Evolutionary conservation across 345 rosid genomes (phyloP).

Genomic region (Eucalyptus coolabah): DNA sequence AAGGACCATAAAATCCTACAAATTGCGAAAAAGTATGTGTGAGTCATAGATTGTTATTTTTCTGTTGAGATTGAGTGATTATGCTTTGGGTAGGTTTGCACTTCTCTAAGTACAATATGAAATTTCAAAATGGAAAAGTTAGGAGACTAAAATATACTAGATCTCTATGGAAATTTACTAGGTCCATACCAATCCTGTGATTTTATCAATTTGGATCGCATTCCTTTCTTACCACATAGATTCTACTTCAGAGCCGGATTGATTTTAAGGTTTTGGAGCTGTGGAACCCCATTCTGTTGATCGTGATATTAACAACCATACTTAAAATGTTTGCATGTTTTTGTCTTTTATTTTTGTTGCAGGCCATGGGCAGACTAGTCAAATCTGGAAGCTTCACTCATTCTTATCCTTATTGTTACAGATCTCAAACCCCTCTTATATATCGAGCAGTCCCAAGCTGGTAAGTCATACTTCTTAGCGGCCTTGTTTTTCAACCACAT

Average conservation of each 20-base stretch:
- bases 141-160: neutral
- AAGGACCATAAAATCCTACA: neutral
- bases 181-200: neutral
- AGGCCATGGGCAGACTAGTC: conserved; percentile 92
- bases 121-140: neutral
- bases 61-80: neutral
- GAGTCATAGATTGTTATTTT: neutral
- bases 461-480: conserved; percentile 17
- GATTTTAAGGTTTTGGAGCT: neutral
- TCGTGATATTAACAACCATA: neutral
- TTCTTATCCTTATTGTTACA: conserved; percentile 86
- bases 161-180: neutral
- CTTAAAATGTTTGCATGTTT: neutral
- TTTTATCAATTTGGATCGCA: neutral
- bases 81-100: neutral
- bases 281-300: neutral
- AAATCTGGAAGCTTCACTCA: conserved; percentile 77
- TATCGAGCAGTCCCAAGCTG: conserved; percentile 98
- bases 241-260: neutral
- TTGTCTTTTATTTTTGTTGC: conserved; percentile 2
- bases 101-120: neutral
- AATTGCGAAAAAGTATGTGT: neutral
- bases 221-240: neutral
- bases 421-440: conserved; percentile 95
- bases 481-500: neutral